Percentiles rank a stretch among this genome's conserved stretches.
phyloP scores from a whole-genome alignment of 2,329 filamentous ascomycete species.

The Aureobasidium sp. region DNA sequence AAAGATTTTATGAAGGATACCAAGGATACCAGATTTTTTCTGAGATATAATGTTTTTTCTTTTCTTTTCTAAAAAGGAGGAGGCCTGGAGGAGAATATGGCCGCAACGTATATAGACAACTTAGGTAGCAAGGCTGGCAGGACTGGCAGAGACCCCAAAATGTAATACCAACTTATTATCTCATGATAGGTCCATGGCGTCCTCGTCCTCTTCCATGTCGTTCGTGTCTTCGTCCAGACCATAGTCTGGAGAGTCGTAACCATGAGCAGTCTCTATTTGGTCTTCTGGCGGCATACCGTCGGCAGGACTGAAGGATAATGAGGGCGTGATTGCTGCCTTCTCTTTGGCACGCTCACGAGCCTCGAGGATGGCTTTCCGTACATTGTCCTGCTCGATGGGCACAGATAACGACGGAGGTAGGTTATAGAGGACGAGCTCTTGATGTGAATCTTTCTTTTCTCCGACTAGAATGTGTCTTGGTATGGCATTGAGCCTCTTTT shows the following conservation, averaged over 20 bases:
- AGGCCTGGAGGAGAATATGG: not conserved
- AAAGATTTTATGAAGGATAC: conserved; percentile 5
- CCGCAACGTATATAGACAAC: conserved; percentile 1
- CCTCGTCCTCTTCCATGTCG: conserved; percentile 36
- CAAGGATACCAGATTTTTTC: not conserved
- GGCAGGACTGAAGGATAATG: not conserved
- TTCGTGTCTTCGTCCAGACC: conserved; percentile 17
- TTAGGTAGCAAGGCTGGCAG: conserved; percentile 8
- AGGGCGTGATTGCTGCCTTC: conserved; percentile 23
- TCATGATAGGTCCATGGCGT: conserved; percentile 54
- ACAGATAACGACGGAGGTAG: conserved; percentile 70
- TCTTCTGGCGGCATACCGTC: conserved; percentile 10
- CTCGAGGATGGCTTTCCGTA: conserved; percentile 77
- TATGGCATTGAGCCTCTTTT: conserved; percentile 65
- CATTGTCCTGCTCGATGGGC: conserved; percentile 62
- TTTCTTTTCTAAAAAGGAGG: not conserved
- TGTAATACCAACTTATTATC: not conserved
- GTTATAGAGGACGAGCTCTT: conserved; percentile 70
- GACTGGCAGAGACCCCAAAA: not conserved
- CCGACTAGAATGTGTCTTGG: conserved; percentile 56
- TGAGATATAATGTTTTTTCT: conserved; percentile 1
- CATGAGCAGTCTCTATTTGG: conserved; percentile 25
- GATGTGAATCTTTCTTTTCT: conserved; percentile 41
- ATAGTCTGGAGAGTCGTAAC: conserved; percentile 12
- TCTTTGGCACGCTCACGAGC: conserved; percentile 60